Evolutionary conservation across 2,329 filamentous ascomycete species (phyloP), one percentile per base, ranked within the genome.

Genomic region (Cryoendolithus antarcticus): DNA sequence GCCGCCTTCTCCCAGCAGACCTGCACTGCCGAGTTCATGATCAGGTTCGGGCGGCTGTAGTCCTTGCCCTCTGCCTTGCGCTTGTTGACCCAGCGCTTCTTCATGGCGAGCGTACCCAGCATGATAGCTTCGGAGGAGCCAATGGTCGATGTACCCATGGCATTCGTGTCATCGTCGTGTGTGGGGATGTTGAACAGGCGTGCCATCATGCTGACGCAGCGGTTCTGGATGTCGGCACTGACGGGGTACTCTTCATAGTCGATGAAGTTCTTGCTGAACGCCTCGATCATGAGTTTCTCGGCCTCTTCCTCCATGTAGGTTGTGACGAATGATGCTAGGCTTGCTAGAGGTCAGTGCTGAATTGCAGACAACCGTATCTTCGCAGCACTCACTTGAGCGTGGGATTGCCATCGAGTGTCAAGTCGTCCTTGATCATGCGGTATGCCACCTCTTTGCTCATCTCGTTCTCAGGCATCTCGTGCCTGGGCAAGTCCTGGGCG

Each of bases 291-390:
- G 63, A 95, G 82, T 64, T 93, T 86, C 66, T 95, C 88, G 12
- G 82, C 88, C 62, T 95, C 89, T 34, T 94, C 84, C 67, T 95
- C 88, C 86, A 94, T 95, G 68, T 93, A 95, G 1, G 89, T 95
- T 1, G 88, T 94, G 48, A 94, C 86, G 56, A 96, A 96, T 30
- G 81, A 88, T 24, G 89, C 88, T 53, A 96, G 64, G 62, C 85
- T 27, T 21, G 6, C 6, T 91, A 47, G 53, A 49, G 0, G 19
- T 21, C 19, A 21, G n/a, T n/a, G n/a, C n/a, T n/a, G n/a, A n/a
- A n/a, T n/a, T n/a, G n/a, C n/a, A n/a, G n/a, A n/a, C n/a, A n/a
- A n/a, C n/a, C n/a, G n/a, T n/a, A n/a, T n/a, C 6, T 6, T 37
- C 13, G 4, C 10, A 38, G 12, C 9, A 56, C 70, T 50, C 64